Evolutionary conservation across 1,284 basidiomycete species (phyloP).

Genomic region (Sanghuangporus baumii): DNA sequence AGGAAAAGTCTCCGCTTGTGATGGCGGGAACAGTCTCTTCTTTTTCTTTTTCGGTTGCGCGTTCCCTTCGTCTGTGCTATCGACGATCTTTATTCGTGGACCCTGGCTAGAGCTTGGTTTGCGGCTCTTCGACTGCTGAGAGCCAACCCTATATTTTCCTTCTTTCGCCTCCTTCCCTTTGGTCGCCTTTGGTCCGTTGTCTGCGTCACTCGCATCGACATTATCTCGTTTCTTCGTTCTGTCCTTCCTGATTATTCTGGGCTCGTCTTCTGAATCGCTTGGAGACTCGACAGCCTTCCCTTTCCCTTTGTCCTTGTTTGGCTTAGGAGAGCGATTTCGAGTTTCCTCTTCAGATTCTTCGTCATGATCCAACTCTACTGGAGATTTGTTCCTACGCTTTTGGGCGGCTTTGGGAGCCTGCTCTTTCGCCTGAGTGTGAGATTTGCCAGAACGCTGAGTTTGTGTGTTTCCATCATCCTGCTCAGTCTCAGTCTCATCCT

Average conservation of each 20-base stretch:
- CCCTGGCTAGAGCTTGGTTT: slow-evolving; percentile 20
- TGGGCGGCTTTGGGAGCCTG: background rate
- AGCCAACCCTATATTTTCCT: background rate
- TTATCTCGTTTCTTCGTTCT: slow-evolving; percentile 10
- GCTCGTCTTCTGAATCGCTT: slow-evolving; percentile 4
- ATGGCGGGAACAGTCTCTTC: slow-evolving; percentile 47
- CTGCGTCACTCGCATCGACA: background rate
- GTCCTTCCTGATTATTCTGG: slow-evolving; percentile 6
- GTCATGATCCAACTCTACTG: slow-evolving; percentile 2
- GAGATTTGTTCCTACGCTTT: slow-evolving; percentile 20
- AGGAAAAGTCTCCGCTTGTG: slow-evolving; percentile 36
- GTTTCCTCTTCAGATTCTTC: background rate
- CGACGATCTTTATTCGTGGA: slow-evolving; percentile 17
- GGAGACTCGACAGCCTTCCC: background rate
- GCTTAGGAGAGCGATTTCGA: background rate
- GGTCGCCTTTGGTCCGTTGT: slow-evolving; percentile 1
- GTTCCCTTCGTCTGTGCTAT: slow-evolving; percentile 3
- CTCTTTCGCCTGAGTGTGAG: background rate
- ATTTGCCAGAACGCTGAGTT: slow-evolving; percentile 19
- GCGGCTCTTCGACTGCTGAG: slow-evolving; percentile 3
- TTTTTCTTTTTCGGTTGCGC: slow-evolving; percentile 28
- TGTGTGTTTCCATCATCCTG: slow-evolving; percentile 26
- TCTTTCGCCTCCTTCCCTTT: background rate
- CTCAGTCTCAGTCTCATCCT: slow-evolving; percentile 30
- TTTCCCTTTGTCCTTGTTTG: slow-evolving; percentile 21